Evolutionary conservation across 208 protist genomes (phyloP).

Genomic region (Leishmania gerbilli): DNA sequence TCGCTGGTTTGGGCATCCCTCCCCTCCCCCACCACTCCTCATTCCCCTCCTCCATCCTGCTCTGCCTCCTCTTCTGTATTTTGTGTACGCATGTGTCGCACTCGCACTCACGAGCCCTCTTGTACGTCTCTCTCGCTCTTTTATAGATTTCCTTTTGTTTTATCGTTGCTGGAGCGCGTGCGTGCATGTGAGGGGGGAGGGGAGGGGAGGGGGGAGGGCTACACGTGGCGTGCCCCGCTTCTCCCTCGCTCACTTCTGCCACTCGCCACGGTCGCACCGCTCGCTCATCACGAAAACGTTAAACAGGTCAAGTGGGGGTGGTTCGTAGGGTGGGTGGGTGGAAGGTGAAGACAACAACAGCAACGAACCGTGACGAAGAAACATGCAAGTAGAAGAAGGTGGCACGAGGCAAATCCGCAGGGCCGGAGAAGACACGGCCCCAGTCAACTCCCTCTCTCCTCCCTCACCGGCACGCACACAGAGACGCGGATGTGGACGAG

Average conservation of each 20-base stretch:
- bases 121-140: conserved; percentile 6
- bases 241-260: not conserved
- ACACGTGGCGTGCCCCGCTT: not conserved
- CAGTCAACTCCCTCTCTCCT: not conserved
- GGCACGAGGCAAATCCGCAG: not conserved
- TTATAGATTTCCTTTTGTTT: not conserved
- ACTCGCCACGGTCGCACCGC: not conserved
- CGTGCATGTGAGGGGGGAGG: not conserved
- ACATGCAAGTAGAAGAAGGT: not conserved
- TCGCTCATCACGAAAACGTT: no score
- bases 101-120: not conserved
- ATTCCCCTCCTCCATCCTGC: not conserved
- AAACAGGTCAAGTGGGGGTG: no score
- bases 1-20: not conserved
- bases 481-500: not conserved
- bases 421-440: not conserved
- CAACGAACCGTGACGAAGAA: not conserved
- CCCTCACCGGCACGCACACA: not conserved
- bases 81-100: not conserved
- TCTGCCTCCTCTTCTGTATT: not conserved
- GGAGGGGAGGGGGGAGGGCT: not conserved
- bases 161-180: not conserved
- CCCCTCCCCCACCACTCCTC: not conserved
- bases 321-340: no score
- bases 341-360: no score